Evolutionary conservation across 352 stramenopile species (phyloP).

Genomic region (Thalassiosira exigua): DNA sequence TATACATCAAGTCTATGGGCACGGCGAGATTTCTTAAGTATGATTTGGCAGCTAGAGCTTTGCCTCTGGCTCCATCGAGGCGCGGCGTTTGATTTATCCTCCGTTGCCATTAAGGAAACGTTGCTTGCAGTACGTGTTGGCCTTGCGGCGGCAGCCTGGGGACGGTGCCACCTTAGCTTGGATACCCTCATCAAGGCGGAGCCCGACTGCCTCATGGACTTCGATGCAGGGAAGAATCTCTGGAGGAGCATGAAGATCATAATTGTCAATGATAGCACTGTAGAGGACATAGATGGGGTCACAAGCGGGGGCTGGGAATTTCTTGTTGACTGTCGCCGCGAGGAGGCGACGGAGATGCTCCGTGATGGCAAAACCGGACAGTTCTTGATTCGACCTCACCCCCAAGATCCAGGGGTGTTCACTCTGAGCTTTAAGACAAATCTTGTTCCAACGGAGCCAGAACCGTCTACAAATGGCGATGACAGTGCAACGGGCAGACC

Average conservation of each 20-base stretch:
- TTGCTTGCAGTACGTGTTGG: constrained; percentile 76
- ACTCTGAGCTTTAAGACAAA: constrained; percentile 86
- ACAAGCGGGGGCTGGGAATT: constrained; percentile 86
- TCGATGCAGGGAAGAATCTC: constrained; percentile 70
- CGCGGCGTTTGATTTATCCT: constrained; percentile 69
- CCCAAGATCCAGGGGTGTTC: constrained; percentile 81
- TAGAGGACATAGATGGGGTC: constrained; percentile 56
- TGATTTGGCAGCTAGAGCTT: constrained; percentile 82
- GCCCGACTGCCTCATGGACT: constrained; percentile 80
- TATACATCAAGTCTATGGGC: constrained; percentile 63
- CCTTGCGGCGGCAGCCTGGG: constrained; percentile 70
- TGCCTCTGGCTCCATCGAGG: constrained; percentile 83
- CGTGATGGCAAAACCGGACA: constrained; percentile 64
- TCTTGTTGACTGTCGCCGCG: constrained; percentile 79
- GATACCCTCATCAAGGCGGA: constrained; percentile 77
- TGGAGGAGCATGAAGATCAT: constrained; percentile 85
- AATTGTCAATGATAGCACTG: constrained; percentile 36
- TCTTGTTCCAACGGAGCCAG: constrained; percentile 65
- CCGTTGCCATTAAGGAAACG: constrained; percentile 73
- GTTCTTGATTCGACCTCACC: constrained; percentile 83
- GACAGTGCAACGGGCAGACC: neutral
- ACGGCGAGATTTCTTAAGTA: constrained; percentile 48
- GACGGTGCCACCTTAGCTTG: constrained; percentile 69
- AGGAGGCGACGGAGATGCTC: constrained; percentile 83
- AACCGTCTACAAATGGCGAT: constrained; percentile 24